Conservation (phyloP, 805 yeast genomes). For the Priceomyces medius region DNA sequence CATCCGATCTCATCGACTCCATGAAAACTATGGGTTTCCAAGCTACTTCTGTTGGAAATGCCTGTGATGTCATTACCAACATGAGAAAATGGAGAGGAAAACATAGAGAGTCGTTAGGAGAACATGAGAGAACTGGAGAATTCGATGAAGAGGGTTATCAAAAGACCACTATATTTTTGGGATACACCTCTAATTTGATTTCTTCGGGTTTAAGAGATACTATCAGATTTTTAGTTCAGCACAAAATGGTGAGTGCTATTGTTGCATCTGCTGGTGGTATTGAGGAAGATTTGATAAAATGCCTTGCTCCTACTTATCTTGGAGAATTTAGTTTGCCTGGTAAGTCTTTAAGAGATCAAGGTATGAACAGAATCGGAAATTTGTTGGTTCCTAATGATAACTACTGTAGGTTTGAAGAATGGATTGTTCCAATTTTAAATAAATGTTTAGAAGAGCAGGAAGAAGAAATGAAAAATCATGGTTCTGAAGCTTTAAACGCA, state of each 20-base stretch:
- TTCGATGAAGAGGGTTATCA: slow-evolving; percentile 78
- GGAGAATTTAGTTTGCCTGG: slow-evolving; percentile 90
- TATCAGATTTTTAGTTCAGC: slow-evolving; percentile 81
- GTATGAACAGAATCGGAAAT: slow-evolving; percentile 97
- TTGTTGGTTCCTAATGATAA: slow-evolving; percentile 96
- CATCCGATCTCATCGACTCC: slow-evolving; percentile 71
- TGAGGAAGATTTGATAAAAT: slow-evolving; percentile 95
- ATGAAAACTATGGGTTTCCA: slow-evolving; percentile 98
- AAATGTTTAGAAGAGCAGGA: slow-evolving; percentile 87
- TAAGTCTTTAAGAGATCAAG: slow-evolving; percentile 79
- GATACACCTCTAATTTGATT: slow-evolving; percentile 94
- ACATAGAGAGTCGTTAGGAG: slow-evolving; percentile 64
- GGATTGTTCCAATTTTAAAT: slow-evolving; percentile 95
- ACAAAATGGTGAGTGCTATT: slow-evolving; percentile 91
- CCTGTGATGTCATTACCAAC: slow-evolving; percentile 87
- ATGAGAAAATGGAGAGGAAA: slow-evolving; percentile 95
- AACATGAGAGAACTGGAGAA: slow-evolving; percentile 65
- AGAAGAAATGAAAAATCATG: slow-evolving; percentile 49
- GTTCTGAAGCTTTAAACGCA: slow-evolving; percentile 59
- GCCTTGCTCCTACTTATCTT: slow-evolving; percentile 92
- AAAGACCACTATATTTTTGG: slow-evolving; percentile 88
- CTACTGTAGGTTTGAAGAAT: slow-evolving; percentile 96
- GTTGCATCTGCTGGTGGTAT: slow-evolving; percentile 99
- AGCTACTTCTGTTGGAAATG: slow-evolving; percentile 80
- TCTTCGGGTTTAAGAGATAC: slow-evolving; percentile 94